Base-by-base conservation (phyloP, 179 eudicot species). In the Silene noctiflora region DNA sequence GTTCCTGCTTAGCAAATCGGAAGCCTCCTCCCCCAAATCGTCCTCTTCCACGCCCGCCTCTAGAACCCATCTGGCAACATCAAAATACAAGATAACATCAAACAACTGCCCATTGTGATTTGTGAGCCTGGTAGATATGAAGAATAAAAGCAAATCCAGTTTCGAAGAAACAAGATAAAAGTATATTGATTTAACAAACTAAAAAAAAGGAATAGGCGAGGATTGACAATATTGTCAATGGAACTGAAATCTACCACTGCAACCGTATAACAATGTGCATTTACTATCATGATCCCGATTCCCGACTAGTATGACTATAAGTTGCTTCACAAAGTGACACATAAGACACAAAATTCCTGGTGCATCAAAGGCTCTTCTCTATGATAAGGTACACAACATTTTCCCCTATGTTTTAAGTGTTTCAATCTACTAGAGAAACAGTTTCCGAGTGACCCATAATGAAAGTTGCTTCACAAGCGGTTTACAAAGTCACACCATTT, bases 1-100 rank as follows among this genome's bases (percentile, higher is more conserved):
- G 56, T 17, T 66, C 75, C 73, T 61, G 84, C 20, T 71, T 71
- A 10, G 62, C 82, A 65, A 1, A 20, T 63, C 76, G 79, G 65
- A 66, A 78, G 39, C 64, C 79, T 21, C 75, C 48, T 58, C 84
- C 77, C 1, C 84, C 81, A 64, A 69, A 77, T 20, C 84, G 81
- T 60, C 82, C 82, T 31, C 77, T 64, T 24, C 84, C 84, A 27
- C 84, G 78, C 14, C 84, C 84, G 29, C 83, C 84, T 81, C 79
- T 78, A 72, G 73, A 82, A 14, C 82, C 82, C 84, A 82, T 82
- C 84, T 75, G 11, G 74, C 80, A 76, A 67, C 58, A 59, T 51
- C 13, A 39, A 55, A 48, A 51, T 11, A 29, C 2, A 72, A 27
- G 59, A 16, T 5, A 53, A 27, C 22, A 21, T 69, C 22, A 39